Base-by-base conservation (phyloP, 2,329 filamentous ascomycete species). In the Trichophyton equinum region DNA sequence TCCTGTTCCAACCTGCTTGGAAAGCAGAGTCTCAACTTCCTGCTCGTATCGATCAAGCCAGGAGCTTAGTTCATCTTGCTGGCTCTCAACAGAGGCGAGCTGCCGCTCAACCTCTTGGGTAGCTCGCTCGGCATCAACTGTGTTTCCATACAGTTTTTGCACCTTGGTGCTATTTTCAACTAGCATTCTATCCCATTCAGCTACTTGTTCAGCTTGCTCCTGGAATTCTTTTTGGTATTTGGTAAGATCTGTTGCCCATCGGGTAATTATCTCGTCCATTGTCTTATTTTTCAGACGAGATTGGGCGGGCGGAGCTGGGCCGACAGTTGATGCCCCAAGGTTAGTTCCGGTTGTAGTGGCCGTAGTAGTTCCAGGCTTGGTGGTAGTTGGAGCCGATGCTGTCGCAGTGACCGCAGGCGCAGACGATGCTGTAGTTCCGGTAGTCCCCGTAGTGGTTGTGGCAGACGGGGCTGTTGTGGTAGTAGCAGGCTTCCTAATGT, bases 171-270 rank as follows among this genome's bases (percentile, higher is more conserved):
- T 89, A 69, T 99, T 99, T 67, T 95, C 89, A 2, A 97, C 91
- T 13, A 99, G 80, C 72, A 91, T 84, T 62, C 90, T 85, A 73
- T 99, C 94, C 95, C 95, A 99, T 51, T 83, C 81, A 11, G 91
- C 88, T 13, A 97, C 89, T 65, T 91, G 87, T 63, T 85, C 82
- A 3, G 95, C 92, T 73, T 97, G 91, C 38, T 87, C 82, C 71
- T 95, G 91, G 77, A 97, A 99, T 62, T 95, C 90, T 73, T 96
- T 95, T 70, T 97, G 92, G 71, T 99, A 96, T 70, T 95, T 95
- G 59, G 91, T 88, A 57, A 99, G 79, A 70, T 97, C 94, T 0
- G 91, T 90, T 1, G 94, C 94, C 94, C 94, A 99, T 36, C 91
- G 85, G 3, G 90, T 96, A 66, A 99, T 91, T 65, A 99, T 96